Conservation (phyloP, 345 rosid species). For the Euphorbia tirucalli region DNA sequence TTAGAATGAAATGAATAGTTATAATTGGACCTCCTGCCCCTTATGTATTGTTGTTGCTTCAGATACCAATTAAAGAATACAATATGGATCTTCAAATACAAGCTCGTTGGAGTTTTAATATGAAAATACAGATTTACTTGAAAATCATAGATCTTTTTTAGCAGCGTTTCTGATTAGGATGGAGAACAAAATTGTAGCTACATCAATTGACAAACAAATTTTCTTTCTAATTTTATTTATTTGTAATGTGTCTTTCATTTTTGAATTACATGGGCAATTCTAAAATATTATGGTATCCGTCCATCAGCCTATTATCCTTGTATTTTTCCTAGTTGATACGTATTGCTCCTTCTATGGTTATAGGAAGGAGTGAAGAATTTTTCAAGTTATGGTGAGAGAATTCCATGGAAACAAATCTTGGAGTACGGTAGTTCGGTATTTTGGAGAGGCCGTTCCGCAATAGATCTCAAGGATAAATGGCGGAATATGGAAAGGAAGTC, state of each 20-base stretch:
- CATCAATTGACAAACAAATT: background rate
- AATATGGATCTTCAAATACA: background rate
- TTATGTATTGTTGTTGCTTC: background rate
- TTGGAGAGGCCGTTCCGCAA: constrained; percentile 27
- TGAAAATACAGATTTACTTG: background rate
- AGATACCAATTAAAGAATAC: background rate
- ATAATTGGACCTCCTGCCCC: background rate
- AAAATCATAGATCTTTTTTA: background rate
- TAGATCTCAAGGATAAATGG: constrained; percentile 51
- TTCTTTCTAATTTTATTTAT: background rate
- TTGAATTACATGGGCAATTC: background rate
- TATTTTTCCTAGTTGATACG: background rate
- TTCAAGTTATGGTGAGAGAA: constrained; percentile 18
- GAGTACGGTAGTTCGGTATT: constrained; percentile 34
- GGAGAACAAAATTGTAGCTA: background rate
- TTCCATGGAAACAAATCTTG: constrained; percentile 45
- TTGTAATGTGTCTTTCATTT: background rate
- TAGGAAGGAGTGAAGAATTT: constrained; percentile 41
- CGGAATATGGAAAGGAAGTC: constrained; percentile 42
- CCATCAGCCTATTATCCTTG: background rate
- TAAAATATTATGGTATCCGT: background rate
- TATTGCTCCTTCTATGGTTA: constrained; percentile 13
- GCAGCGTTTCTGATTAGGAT: background rate
- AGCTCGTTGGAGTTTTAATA: background rate
- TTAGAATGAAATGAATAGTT: background rate